Evolutionary conservation across 169 alveolate genomes (phyloP), one percentile per base, ranked within the genome.

Genomic region (Theileria orientalis): DNA sequence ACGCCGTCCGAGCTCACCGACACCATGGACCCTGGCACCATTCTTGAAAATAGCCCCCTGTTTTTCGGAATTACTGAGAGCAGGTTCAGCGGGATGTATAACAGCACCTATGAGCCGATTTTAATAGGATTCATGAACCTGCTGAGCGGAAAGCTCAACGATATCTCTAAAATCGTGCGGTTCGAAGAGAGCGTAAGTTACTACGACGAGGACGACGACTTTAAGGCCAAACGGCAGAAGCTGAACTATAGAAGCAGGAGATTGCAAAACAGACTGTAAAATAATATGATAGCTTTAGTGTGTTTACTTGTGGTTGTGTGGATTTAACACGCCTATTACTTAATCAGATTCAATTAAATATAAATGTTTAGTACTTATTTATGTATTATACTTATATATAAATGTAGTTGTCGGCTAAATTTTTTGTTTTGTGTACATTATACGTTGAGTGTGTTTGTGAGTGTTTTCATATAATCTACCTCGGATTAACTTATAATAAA

Each of bases 11-110:
- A n/a, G n/a, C n/a, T n/a, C n/a, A n/a, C n/a, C n/a, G n/a, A n/a
- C n/a, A n/a, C n/a, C n/a, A n/a, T 8, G 23, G 57, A 37, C 29
- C 21, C 11, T n/a, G 11, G 11, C 21, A 11, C 7, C 3, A 5
- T 47, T 47, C 30, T 21, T 3, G 21, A 47, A n/a, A 27, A 47
- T 3, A 30, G n/a, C 21, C 59, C 40, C 19, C 0, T 72, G 70
- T 79, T 71, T 35, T 73, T 69, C 54, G 83, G 87, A 3, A 79
- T 79, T 23, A 67, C 87, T 8, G 84, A 72, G 62, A 30, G 76
- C 16, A 29, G 87, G 13, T 79, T 79, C 63, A 68, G 40, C 60
- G 72, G 56, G 41, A 29, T 79, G 72, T 79, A 79, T 19, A 40
- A 52, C 19, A 61, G 40, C 37, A 32, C 63, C 3, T 77, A 77